Conservation (phyloP, 2,329 filamentous ascomycete genomes). For the Orbilia ellipsospora region DNA sequence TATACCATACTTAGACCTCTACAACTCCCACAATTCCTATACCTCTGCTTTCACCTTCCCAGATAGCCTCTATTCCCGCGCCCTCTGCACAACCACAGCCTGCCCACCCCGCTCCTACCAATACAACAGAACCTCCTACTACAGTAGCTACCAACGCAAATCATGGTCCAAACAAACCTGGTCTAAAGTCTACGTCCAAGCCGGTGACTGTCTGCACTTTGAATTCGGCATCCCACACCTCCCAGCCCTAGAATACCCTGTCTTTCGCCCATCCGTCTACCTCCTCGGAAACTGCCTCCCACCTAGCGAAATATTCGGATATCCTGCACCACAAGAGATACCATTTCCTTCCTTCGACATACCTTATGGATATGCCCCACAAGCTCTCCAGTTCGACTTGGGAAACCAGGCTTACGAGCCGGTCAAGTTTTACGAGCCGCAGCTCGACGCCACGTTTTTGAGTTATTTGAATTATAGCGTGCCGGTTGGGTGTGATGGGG, state of each 20-base stretch:
- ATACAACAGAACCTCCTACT: constrained; percentile 14
- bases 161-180: constrained; percentile 43
- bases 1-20: constrained; percentile 37
- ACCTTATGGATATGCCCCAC: neutral
- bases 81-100: constrained; percentile 41
- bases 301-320: constrained; percentile 12
- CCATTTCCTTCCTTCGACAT: constrained; percentile 31
- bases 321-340: constrained; percentile 16
- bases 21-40: constrained; percentile 32
- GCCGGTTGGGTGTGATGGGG: constrained; percentile 18
- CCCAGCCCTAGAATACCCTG: constrained; percentile 32
- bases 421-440: constrained; percentile 16
- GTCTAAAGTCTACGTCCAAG: constrained; percentile 41
- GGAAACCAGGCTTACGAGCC: constrained; percentile 22
- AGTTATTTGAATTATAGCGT: constrained; percentile 42
- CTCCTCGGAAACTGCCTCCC: constrained; percentile 31
- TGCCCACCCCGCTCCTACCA: constrained; percentile 32
- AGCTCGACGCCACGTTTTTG: constrained; percentile 26
- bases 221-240: constrained; percentile 45
- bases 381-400: constrained; percentile 29
- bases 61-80: constrained; percentile 42
- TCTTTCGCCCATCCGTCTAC: constrained; percentile 33
- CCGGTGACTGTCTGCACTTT: constrained; percentile 23
- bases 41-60: constrained; percentile 35
- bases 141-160: neutral